Evolutionary conservation across 495 filamentous ascomycete genomes (phyloP), one percentile per base, ranked within the genome.

Genomic region (Aspergillus olivimuriae): DNA sequence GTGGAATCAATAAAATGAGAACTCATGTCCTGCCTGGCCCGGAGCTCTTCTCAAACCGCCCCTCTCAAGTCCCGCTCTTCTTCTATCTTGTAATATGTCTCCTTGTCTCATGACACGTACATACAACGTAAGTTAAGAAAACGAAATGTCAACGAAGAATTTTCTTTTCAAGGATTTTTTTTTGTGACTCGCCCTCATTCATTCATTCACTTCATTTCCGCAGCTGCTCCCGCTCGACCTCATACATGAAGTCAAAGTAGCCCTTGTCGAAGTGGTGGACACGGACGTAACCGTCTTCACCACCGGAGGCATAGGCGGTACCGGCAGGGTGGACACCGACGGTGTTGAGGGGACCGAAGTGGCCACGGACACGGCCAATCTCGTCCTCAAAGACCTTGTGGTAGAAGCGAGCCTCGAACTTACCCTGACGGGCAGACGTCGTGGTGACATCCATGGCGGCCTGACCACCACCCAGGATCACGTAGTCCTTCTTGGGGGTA

Each of bases 391-490:
- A 96, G 56, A 98, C 81, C 74, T 91, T 95, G 80, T 98, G 92
- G 75, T 94, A 98, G 76, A 98, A 96, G 39, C 92, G 79, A 18
- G 92, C 94, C 65, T 98, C 92, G 75, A 98, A 98, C 69, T 96
- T 96, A 65, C 92, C 92, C 68, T 97, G 92, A 37, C 92, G 78
- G 9, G 87, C 81, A 20, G 82, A 83, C 31, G 92, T 98, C 14
- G 86, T 94, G n/a, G 92, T 98, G 63, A 98, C 92, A 66, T 96
- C 92, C 87, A 95, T 95, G 55, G 92, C 92, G 44, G 91, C 92
- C 69, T 98, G 92, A 46, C 92, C 92, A 74, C 92, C 92, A 48
- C 92, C 92, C 16, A 98, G 83, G 58, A 98, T 92, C 33, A 97
- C 89, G 57, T 86, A 98, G 56, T 95, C 89, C 70, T 96, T 96